phyloP scores from a whole-genome alignment of 1,284 basidiomycete species.

The Boletus albobrunnescens region DNA sequence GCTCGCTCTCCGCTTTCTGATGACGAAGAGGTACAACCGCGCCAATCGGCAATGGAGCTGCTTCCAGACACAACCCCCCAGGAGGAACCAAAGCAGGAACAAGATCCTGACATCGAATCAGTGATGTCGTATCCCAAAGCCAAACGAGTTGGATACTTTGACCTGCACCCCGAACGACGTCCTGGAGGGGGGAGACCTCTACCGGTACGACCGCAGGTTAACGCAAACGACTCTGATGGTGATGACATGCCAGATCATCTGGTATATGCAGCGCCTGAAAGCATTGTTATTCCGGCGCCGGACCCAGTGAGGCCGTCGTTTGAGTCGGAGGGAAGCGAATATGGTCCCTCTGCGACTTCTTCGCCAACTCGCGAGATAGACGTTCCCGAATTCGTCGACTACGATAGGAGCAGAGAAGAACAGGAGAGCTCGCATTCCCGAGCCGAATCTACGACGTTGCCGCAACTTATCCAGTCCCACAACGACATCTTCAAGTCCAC shows the following conservation, averaged over 20 bases:
- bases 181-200: constrained; percentile 22
- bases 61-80: constrained; percentile 8
- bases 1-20: constrained; percentile 48
- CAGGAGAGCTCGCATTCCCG: constrained; percentile 28
- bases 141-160: constrained; percentile 62
- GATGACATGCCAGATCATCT: constrained; percentile 33
- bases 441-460: constrained; percentile 32
- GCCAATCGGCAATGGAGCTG: constrained; percentile 8
- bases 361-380: constrained; percentile 31
- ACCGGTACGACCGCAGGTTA: constrained; percentile 32
- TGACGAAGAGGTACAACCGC: constrained; percentile 29
- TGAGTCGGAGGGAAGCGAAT: constrained; percentile 33
- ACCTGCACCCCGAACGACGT: constrained; percentile 56
- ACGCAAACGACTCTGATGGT: constrained; percentile 33
- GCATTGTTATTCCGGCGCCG: constrained; percentile 15
- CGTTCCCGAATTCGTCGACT: constrained; percentile 33
- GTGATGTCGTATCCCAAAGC: constrained; percentile 36
- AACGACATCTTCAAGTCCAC: constrained; percentile 25
- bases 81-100: constrained; percentile 35
- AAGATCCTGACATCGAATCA: constrained; percentile 33
- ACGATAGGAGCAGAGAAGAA: constrained; percentile 36
- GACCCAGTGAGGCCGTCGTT: constrained; percentile 30
- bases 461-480: constrained; percentile 18
- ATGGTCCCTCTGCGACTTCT: constrained; percentile 31
- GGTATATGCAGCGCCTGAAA: constrained; percentile 32